A percentile compares a stretch with the other conserved stretches of the same genome.
These are phyloP conservation scores for Cyberlindnera americana DNA, from an alignment of 805 yeast species.

Conservation along the genomic window DNA sequence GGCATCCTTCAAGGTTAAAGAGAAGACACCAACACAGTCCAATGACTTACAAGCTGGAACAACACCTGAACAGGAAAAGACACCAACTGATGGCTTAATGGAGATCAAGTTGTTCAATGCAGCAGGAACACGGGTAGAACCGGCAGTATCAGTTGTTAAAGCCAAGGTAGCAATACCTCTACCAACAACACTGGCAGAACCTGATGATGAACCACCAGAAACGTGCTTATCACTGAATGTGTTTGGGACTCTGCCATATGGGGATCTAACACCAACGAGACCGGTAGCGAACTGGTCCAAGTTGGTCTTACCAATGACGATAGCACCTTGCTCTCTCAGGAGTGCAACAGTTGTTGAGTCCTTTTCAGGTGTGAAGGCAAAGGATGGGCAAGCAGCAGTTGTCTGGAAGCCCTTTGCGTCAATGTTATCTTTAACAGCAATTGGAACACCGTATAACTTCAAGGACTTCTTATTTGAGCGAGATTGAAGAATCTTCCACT, in stretches of 20 bases:
- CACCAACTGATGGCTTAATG: constrained; percentile 88
- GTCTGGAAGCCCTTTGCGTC: constrained; percentile 81
- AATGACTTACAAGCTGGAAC: constrained; percentile 95
- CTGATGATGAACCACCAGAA: constrained; percentile 94
- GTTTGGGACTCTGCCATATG: constrained; percentile 86
- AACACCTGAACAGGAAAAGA: constrained; percentile 84
- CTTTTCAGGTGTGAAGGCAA: constrained; percentile 56
- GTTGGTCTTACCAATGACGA: constrained; percentile 89
- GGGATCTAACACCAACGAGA: constrained; percentile 90
- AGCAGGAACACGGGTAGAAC: constrained; percentile 97
- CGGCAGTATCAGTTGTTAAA: constrained; percentile 96
- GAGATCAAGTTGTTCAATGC: constrained; percentile 89
- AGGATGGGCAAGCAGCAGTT: constrained; percentile 95
- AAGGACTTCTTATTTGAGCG: constrained; percentile 48
- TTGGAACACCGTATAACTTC: constrained; percentile 89
- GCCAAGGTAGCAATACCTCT: constrained; percentile 87
- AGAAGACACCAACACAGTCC: constrained; percentile 87
- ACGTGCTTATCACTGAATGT: constrained; percentile 76
- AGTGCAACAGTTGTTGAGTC: constrained; percentile 75
- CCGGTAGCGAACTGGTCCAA: constrained; percentile 98
- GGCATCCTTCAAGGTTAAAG: constrained; percentile 77
- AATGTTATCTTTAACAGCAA: constrained; percentile 92
- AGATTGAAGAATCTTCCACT: constrained; percentile 74
- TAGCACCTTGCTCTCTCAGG: constrained; percentile 88
- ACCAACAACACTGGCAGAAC: constrained; percentile 90